Evolutionary conservation across 2,329 filamentous ascomycete species (phyloP), one percentile per base, ranked within the genome.

Genomic region (Penicillium polonicum): DNA sequence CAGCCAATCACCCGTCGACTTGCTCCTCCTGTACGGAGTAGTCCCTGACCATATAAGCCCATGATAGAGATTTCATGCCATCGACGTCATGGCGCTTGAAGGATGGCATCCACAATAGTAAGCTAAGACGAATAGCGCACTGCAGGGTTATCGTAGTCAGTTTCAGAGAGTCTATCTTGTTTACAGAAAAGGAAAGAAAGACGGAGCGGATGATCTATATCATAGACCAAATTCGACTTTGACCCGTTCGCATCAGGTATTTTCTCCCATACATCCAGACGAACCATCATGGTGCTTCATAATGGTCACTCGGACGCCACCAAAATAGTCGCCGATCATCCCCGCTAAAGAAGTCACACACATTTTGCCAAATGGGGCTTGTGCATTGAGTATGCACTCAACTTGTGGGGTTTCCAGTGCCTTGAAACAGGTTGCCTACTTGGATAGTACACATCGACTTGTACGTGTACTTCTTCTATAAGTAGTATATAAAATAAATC

Each of bases 81-180:
- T 38, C 53, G 41, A 56, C 53, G 53, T 56, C 53, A 56, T 56
- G 46, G 46, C 21, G 53, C 46, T 43, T 44, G 25, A 52, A 21
- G 41, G 44, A 55, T 43, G 46, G 35, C 35, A 49, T 41, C 52
- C 44, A 42, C 52, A 48, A 23, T 33, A n/a, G 31, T 41, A 19
- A 55, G 52, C 36, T 29, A 49, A 39, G 9, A n/a, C 35, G n/a
- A 55, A n/a, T 49, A 55, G 36, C 21, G 45, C 21, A 29, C 52
- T 42, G 5, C 25, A 31, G 21, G 9, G 36, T 51, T 33, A 41
- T 46, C 31, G 17, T 23, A 33, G 44, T n/a, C 17, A 15, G 29
- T 44, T 45, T 36, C 50, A 53, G 31, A 53, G 23, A 31, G n/a
- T 51, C 15, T 35, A 35, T 2, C 8, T 43, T 23, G 12, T 48